Base-by-base conservation (phyloP, 768 basidiomycete genomes). In the Exidia glandulosa region DNA sequence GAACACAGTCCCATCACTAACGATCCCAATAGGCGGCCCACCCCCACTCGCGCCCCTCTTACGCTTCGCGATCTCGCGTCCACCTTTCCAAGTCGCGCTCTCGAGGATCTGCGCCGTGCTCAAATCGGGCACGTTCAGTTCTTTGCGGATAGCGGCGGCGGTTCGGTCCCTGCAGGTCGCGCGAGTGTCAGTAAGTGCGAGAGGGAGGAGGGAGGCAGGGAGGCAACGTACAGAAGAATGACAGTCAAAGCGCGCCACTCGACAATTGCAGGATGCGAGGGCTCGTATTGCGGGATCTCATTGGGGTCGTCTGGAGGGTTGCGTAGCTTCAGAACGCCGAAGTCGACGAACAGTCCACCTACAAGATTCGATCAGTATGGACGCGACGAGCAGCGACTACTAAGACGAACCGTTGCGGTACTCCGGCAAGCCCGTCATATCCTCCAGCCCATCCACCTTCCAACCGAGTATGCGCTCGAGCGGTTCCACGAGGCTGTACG, bases 241-340 rank as follows among this genome's bases (percentile, higher is more conserved):
- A 99, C 90, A 0, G 95, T 98, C 80, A 99, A 81, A 0, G 94
- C 94, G 59, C 95, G 78, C 94, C 94, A 95, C 73, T 99, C 95
- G 36, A 97, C 84, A 60, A 98, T 86, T 5, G 92, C 92, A 0
- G 92, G 90, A 68, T 94, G 93, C 0, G 87, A 86, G 1, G 92
- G 80, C 14, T 78, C 72, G 27, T 88, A 77, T 41, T 78, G 80
- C 2, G 90, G 86, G 57, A 92, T 76, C 25, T 76, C 76, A 6
- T 81, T 73, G 23, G 68, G 70, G 0, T 73, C 60, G 62, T 83
- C 79, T n/a, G 78, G 59, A 5, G 64, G 25, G 79, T 75, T 62
- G 36, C 86, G 85, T 60, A 96, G 81, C 1, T 77, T 76, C 47
- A 98, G 73, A 14, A 94, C 85, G 5, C 85, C 88, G 0, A 90